A percentile compares a stretch with the other conserved stretches of the same genome.
These are phyloP conservation scores for Cenococcum geophilum DNA, from an alignment of 495 filamentous ascomycete genomes.

Conservation along the genomic window DNA sequence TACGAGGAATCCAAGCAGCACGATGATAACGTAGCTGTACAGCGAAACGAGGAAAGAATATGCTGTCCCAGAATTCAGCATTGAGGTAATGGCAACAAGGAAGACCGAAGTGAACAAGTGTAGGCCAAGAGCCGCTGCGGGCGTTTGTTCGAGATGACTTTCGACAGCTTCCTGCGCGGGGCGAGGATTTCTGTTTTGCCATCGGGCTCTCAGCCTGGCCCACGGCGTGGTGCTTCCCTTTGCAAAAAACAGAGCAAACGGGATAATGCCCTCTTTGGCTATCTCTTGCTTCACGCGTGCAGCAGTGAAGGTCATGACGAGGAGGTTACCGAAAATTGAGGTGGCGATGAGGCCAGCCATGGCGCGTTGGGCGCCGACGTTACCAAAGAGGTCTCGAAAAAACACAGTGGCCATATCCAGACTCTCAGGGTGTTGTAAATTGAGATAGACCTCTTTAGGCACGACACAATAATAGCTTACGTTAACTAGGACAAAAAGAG, in stretches of 20 bases:
- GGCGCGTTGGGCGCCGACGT: slow-evolving; percentile 32
- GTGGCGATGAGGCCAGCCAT: slow-evolving; percentile 43
- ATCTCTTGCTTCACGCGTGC: slow-evolving; percentile 49
- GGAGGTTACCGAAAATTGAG: slow-evolving; percentile 45
- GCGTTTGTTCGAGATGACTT: slow-evolving; percentile 11
- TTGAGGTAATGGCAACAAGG: slow-evolving; percentile 19
- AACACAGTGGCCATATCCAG: slow-evolving; percentile 23
- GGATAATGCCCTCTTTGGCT: slow-evolving; percentile 48
- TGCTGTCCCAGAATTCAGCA: background rate
- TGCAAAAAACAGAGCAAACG: slow-evolving; percentile 43
- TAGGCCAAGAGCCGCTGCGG: slow-evolving; percentile 10
- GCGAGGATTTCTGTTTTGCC: background rate
- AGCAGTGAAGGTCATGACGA: slow-evolving; percentile 48
- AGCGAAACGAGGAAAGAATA: slow-evolving; percentile 7
- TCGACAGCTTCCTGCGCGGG: slow-evolving; percentile 7
- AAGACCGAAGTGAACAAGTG: slow-evolving; percentile 10
- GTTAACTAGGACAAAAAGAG: slow-evolving; percentile 44
- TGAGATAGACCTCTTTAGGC: slow-evolving; percentile 15
- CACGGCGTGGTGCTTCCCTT: slow-evolving; percentile 6
- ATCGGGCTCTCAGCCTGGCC: slow-evolving; percentile 27
- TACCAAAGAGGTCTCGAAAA: slow-evolving; percentile 25
- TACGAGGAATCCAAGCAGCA: slow-evolving; percentile 6
- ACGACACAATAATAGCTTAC: slow-evolving; percentile 37
- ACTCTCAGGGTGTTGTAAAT: background rate
- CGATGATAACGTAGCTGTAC: slow-evolving; percentile 2